phyloP scores from a whole-genome alignment of 2,329 filamentous ascomycete genomes.

The Cordyceps sp. region DNA sequence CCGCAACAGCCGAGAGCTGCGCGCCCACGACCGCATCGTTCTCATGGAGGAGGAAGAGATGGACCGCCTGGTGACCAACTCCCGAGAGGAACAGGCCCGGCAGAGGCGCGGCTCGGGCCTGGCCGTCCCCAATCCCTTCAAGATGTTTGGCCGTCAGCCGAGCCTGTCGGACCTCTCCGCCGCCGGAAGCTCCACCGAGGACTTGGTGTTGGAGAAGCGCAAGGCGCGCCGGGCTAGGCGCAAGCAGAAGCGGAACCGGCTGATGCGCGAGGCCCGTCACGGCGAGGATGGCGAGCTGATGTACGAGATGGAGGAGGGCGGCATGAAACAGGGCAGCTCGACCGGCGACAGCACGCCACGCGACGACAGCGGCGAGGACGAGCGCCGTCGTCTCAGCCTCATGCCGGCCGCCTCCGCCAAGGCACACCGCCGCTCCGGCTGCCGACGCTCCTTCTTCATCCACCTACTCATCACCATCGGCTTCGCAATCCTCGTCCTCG shows the following conservation, averaged over 20 bases:
- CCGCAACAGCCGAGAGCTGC: conserved; percentile 52
- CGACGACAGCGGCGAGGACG: conserved; percentile 40
- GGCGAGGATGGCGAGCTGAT: conserved; percentile 63
- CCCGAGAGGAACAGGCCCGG: conserved; percentile 30
- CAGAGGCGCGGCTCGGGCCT: conserved; percentile 32
- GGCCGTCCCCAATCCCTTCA: conserved; percentile 31
- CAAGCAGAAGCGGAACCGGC: conserved; percentile 33
- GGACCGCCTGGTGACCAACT: conserved; percentile 40
- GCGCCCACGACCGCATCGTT: conserved; percentile 52
- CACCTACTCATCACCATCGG: conserved; percentile 32
- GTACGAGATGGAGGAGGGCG: conserved; percentile 82
- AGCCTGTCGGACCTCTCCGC: conserved; percentile 17
- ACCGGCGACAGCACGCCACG: conserved; percentile 46
- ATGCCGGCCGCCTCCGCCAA: conserved; percentile 30
- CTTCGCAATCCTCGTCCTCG: conserved; percentile 36
- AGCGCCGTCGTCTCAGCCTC: conserved; percentile 33
- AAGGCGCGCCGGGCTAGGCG: conserved; percentile 30
- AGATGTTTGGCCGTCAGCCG: conserved; percentile 21
- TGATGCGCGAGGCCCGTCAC: conserved; percentile 34
- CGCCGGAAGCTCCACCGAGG: conserved; percentile 28
- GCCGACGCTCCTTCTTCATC: conserved; percentile 36
- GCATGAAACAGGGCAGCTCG: conserved; percentile 47
- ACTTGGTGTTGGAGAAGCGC: conserved; percentile 32
- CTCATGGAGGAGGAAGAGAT: conserved; percentile 62
- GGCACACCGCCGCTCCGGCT: conserved; percentile 31